Evolutionary conservation across 208 protist species (phyloP), one percentile per base, ranked within the genome.

Genomic region (Acanthamoeba royreba): DNA sequence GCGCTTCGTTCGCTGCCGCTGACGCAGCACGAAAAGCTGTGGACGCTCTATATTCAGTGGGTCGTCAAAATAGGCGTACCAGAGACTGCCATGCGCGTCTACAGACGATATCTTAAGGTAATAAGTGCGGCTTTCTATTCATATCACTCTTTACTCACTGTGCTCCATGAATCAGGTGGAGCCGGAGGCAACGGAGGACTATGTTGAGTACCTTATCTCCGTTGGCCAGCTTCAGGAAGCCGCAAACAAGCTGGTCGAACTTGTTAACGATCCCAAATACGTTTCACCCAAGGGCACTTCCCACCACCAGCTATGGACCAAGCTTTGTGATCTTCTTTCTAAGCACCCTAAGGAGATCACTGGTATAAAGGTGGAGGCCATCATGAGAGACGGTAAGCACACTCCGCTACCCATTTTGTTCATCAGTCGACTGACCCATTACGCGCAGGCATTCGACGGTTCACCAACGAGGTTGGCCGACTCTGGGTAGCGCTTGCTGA

Each of bases 11-110:
- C 98, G 22, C 95, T 99, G 69, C 98, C 98, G 25, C 92, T 99
- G 42, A 98, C 98, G n/a, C 98, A 99, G 95, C 98, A 99, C 95
- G 74, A 98, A 42, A 95, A 96, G 28, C 97, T 99, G 40, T 99
- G 98, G 98, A 43, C 89, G 7, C 47, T 97, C 9, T 98, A 98
- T 89, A 58, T 98, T 28, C 42, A 93, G 19, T 99, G 98, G 94
- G 97, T 97, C 28, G 33, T 46, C 47, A 35, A 87, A 3, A 22
- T 47, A 5, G 28, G 77, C n/a, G 90, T 98, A 35, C 97, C 96
- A 15, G 95, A 98, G 63, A 98, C 97, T 7, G 93, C 95, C 35
- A 94, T 97, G 40, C 93, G 97, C 46, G 94, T 98, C 13, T 98
- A 97, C 58, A 77, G 95, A 40, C 86, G 98, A 42, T 98, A 97